Evolutionary conservation across 1,284 basidiomycete species (phyloP), one percentile per base, ranked within the genome.

Genomic region (Termitomyces sp.): DNA sequence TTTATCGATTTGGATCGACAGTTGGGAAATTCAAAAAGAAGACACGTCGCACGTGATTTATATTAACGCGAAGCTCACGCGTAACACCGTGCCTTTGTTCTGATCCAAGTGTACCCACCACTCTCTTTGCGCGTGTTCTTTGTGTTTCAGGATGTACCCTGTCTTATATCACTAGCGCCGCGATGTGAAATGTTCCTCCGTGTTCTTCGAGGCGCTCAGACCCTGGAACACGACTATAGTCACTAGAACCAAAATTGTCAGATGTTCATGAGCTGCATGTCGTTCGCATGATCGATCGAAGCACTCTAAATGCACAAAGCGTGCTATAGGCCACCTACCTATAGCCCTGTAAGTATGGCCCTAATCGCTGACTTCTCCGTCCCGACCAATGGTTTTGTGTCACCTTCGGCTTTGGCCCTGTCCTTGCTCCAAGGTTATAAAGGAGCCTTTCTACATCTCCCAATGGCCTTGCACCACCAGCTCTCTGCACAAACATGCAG

Each of bases 401-500:
- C 39, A 40, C n/a, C 42, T 28, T 41, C 38, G 21, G 49, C 46
- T 53, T 54, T 54, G 55, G 44, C 55, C 55, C 14, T 42, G 18
- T 14, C 24, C 6, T 43, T 4, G 21, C 18, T 30, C n/a, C n/a
- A 14, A 21, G 13, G 33, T 34, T 46, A 49, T 48, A 57, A 46
- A 37, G 26, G 26, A 18, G 3, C n/a, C 5, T n/a, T 28, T 21
- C 34, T 47, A 11, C 8, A 2, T 33, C 14, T 18, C 33, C 41
- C 26, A 45, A 30, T 41, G 33, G 50, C 24, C 40, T 45, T 46
- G 11, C 35, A 18, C 11, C 39, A 40, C 19, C 49, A 13, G n/a
- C 44, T 19, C 48, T 42, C 30, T 44, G 31, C n/a, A n/a, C n/a
- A 45, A 43, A 16, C 31, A 68, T 73, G 67, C 72, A 71, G 49